A percentile compares a stretch with the other conserved stretches of the same genome.
phyloP scores from a whole-genome alignment of 352 stramenopile species.

The Phytopythium ostracodes region DNA sequence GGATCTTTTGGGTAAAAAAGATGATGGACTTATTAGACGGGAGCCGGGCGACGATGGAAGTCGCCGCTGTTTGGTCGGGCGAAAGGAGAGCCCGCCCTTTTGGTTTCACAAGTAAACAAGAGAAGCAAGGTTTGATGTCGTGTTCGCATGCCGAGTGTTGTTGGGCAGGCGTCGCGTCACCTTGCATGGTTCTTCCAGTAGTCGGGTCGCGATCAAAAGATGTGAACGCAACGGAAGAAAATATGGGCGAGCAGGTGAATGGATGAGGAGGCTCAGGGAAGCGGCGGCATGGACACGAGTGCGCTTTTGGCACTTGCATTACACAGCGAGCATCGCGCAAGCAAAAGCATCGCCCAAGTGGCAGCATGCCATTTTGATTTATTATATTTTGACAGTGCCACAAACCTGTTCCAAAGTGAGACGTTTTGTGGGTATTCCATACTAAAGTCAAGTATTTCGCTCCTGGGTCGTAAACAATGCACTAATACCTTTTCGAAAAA shows the following conservation, averaged over 20 bases:
- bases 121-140: background rate
- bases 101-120: background rate
- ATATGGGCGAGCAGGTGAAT: background rate
- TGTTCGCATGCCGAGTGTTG: background rate
- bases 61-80: background rate
- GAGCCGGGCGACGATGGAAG: slow-evolving; percentile 1
- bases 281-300: background rate
- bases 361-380: too few species aligned
- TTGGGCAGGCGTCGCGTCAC: too few species aligned
- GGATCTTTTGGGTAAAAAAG: slow-evolving; percentile 2
- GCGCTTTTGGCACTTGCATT: too few species aligned
- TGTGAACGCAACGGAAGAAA: background rate
- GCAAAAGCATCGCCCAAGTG: too few species aligned
- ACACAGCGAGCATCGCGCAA: background rate
- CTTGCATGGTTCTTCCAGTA: too few species aligned
- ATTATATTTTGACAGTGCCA: background rate
- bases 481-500: too few species aligned
- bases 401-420: background rate
- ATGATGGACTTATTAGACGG: slow-evolving; percentile 4
- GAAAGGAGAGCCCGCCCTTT: background rate
- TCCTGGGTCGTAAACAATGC: too few species aligned
- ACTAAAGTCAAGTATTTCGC: too few species aligned
- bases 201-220: too few species aligned
- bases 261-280: background rate
- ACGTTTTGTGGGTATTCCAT: too few species aligned